phyloP scores from a whole-genome alignment of 164 flowering plant species.

The Magnolia kwangsiensis region DNA sequence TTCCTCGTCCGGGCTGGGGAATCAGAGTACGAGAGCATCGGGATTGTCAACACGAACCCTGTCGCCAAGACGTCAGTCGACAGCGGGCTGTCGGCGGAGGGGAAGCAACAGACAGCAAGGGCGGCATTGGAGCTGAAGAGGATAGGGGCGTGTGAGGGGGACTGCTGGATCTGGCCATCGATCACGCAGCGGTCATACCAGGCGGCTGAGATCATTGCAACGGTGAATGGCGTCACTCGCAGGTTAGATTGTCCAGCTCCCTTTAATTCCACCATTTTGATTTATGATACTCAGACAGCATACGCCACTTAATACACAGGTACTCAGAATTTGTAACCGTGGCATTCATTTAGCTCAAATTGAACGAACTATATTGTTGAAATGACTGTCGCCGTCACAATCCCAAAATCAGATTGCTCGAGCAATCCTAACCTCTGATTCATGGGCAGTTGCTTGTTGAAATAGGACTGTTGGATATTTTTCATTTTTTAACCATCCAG shows the following conservation, averaged over 20 bases:
- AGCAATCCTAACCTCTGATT: too few species aligned
- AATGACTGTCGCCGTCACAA: too few species aligned
- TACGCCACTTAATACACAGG: too few species aligned
- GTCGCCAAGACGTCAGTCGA: conserved; percentile 91
- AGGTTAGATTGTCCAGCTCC: conserved; percentile 35
- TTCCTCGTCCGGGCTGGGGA: conserved; percentile 92
- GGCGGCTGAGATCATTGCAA: conserved; percentile 87
- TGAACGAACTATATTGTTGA: too few species aligned
- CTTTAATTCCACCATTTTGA: background rate
- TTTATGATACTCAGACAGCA: too few species aligned
- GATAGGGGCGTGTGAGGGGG: conserved; percentile 71
- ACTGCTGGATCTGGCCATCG: conserved; percentile 97
- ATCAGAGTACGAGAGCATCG: conserved; percentile 76
- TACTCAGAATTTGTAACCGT: too few species aligned
- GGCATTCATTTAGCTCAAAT: too few species aligned
- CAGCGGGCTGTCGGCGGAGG: conserved; percentile 71
- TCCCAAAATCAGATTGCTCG: too few species aligned
- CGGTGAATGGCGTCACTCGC: conserved; percentile 57
- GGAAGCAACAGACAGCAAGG: conserved; percentile 64
- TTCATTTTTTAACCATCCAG: too few species aligned
- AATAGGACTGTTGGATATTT: too few species aligned
- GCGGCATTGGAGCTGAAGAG: conserved; percentile 69
- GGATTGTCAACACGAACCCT: conserved; percentile 84
- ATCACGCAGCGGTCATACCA: conserved; percentile 96
- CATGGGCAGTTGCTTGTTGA: too few species aligned